Conservation (phyloP, 2,329 filamentous ascomycete genomes). For the Monascus ruber region DNA sequence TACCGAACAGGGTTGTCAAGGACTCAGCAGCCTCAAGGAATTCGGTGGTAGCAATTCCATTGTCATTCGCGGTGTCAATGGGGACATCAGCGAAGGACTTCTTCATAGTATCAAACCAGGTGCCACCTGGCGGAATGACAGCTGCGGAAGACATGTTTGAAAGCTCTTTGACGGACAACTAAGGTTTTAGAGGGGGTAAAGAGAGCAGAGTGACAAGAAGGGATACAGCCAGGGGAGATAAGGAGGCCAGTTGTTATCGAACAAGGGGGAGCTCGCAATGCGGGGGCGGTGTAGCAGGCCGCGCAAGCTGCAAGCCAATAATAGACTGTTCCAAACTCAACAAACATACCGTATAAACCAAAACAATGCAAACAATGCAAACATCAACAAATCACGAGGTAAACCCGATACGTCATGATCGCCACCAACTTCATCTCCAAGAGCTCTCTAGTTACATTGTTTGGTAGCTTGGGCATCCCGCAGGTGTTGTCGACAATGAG, state of each 20-base stretch:
- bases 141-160: slow-evolving; percentile 40
- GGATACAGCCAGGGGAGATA: background rate
- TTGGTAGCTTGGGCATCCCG: too few relatives aligned
- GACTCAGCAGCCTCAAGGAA: slow-evolving; percentile 89
- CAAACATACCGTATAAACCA: slow-evolving; percentile 6
- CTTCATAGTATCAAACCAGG: slow-evolving; percentile 78
- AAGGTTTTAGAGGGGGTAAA: slow-evolving; percentile 1
- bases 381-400: slow-evolving; percentile 6
- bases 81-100: slow-evolving; percentile 75
- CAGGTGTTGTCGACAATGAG: too few relatives aligned
- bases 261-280: too few relatives aligned
- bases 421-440: too few relatives aligned
- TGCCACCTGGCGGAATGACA: slow-evolving; percentile 52
- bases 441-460: too few relatives aligned
- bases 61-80: slow-evolving; percentile 59
- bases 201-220: slow-evolving; percentile 1
- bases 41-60: slow-evolving; percentile 68
- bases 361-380: slow-evolving; percentile 20
- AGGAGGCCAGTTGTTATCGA: slow-evolving; percentile 7
- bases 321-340: slow-evolving; percentile 1
- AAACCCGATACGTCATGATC: too few relatives aligned
- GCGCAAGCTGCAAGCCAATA: slow-evolving; percentile 17
- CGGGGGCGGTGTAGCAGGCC: slow-evolving; percentile 7
- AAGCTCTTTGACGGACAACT: background rate
- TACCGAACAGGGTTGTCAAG: slow-evolving; percentile 77